phyloP scores from a whole-genome alignment of 1,284 basidiomycete genomes.

The Vanrija humicola region DNA sequence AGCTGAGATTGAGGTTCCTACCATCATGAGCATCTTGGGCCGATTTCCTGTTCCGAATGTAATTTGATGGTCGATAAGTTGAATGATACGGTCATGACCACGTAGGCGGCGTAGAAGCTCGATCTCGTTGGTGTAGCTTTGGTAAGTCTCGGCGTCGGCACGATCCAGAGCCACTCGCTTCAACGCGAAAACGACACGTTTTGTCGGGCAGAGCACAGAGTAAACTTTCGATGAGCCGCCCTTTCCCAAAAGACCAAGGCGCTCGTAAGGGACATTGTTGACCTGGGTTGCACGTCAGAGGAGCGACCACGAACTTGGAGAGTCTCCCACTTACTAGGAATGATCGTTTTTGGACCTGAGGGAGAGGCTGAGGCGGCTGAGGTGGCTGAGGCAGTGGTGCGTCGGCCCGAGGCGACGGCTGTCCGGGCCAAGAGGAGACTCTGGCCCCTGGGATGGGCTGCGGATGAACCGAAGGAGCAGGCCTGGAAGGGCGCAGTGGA shows the following conservation, averaged over 20 bases:
- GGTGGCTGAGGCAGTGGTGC: background rate
- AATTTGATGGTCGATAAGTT: slow-evolving; percentile 77
- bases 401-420: background rate
- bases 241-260: slow-evolving; percentile 80
- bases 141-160: slow-evolving; percentile 77
- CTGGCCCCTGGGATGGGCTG: background rate
- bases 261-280: slow-evolving; percentile 74
- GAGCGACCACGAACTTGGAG: background rate
- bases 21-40: slow-evolving; percentile 70
- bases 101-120: slow-evolving; percentile 75
- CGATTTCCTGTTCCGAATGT: slow-evolving; percentile 57
- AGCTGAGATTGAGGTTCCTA: slow-evolving; percentile 10
- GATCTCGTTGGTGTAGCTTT: slow-evolving; percentile 93
- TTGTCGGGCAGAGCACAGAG: slow-evolving; percentile 70
- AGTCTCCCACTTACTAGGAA: slow-evolving; percentile 25
- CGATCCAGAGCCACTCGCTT: slow-evolving; percentile 83
- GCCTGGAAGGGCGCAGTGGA: too few relatives aligned
- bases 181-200: slow-evolving; percentile 72
- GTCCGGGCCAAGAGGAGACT: background rate
- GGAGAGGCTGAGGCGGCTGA: background rate
- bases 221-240: slow-evolving; percentile 92
- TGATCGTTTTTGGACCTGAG: slow-evolving; percentile 15
- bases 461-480: too few relatives aligned
- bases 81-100: slow-evolving; percentile 84
- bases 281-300: slow-evolving; percentile 50